A percentile compares a stretch with the other conserved stretches of the same genome.
Conservation (phyloP, 345 rosid genomes). For the Rhodamnia rubescens region DNA sequence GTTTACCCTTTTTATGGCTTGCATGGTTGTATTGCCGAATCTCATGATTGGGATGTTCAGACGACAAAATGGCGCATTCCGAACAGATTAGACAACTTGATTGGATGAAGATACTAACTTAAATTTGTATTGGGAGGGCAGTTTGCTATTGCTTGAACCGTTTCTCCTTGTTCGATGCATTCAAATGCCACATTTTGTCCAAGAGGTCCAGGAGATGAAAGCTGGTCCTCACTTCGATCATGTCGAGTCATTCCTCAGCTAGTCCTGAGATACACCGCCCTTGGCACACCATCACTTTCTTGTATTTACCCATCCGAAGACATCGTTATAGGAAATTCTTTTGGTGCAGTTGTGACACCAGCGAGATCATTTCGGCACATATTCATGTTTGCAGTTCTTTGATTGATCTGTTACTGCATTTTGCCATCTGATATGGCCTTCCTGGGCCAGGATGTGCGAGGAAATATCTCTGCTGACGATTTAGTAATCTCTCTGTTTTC, state of each 20-base stretch:
- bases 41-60: conserved; percentile 59
- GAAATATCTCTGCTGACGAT: background rate
- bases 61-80: conserved; percentile 51
- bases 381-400: background rate
- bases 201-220: background rate
- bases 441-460: background rate
- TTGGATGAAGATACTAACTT: background rate
- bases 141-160: background rate
- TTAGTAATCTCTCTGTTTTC: background rate
- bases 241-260: background rate
- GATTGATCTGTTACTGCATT: background rate
- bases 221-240: background rate
- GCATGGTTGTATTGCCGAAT: conserved; percentile 72
- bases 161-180: background rate
- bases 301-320: background rate
- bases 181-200: background rate
- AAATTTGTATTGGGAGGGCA: background rate
- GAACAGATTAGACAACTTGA: conserved; percentile 42
- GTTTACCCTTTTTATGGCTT: conserved; percentile 94
- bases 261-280: background rate
- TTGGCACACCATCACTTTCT: background rate
- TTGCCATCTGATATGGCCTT: background rate
- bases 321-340: background rate
- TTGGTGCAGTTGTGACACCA: background rate
- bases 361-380: background rate